Percentiles rank a stretch among this genome's conserved stretches.
These are phyloP conservation scores for Royoungia palumana DNA, from an alignment of 768 basidiomycete species.

Conservation along the genomic window DNA sequence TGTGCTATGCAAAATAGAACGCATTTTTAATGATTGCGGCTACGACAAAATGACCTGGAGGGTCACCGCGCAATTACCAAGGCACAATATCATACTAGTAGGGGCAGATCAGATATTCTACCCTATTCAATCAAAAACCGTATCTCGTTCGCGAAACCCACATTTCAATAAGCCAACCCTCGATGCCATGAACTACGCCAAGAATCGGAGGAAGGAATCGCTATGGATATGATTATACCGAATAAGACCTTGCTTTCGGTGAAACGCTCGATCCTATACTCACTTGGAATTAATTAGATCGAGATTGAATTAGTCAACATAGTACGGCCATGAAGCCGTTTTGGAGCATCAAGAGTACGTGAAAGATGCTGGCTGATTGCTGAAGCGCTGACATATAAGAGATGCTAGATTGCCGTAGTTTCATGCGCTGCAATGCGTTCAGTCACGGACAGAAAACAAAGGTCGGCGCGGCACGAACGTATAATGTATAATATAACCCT, in stretches of 20 bases:
- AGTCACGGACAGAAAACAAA: background rate
- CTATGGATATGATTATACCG: slow-evolving; percentile 35
- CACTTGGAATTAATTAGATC: background rate
- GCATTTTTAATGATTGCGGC: slow-evolving; percentile 46
- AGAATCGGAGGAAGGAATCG: slow-evolving; percentile 40
- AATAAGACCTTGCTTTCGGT: slow-evolving; percentile 18
- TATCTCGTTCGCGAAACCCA: slow-evolving; percentile 21
- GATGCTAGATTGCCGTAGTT: slow-evolving; percentile 10
- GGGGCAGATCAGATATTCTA: slow-evolving; percentile 42
- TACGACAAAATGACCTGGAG: slow-evolving; percentile 43
- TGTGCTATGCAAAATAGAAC: background rate
- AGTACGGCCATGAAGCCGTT: slow-evolving; percentile 45
- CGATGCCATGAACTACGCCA: slow-evolving; percentile 43
- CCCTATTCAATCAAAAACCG: background rate
- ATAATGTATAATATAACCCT: slow-evolving; percentile 13
- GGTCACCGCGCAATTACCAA: slow-evolving; percentile 45
- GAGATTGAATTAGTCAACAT: background rate
- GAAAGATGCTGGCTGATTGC: background rate
- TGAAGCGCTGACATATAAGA: slow-evolving; percentile 7
- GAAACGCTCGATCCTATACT: slow-evolving; percentile 10
- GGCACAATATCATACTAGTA: no score
- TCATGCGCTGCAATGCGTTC: slow-evolving; percentile 2
- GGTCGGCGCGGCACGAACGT: background rate
- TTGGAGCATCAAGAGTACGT: slow-evolving; percentile 6
- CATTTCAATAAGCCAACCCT: slow-evolving; percentile 42